Evolutionary conservation across 2,329 filamentous ascomycete species (phyloP).

Genomic region (Amauroascus niger): DNA sequence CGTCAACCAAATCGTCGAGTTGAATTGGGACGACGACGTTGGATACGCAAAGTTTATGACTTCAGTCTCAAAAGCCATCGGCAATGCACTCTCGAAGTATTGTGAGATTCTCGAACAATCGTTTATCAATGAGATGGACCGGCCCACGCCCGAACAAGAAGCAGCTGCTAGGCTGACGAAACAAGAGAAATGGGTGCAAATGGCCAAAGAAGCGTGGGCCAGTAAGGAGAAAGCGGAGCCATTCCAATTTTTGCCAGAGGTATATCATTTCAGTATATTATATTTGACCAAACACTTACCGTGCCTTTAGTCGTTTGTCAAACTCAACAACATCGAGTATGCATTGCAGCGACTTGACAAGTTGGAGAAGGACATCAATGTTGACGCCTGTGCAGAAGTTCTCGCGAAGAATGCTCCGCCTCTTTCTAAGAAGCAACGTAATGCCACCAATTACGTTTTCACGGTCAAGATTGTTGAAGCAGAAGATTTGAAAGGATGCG

Average conservation of each 20-base stretch:
- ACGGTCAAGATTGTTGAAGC: constrained; percentile 98
- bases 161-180: constrained; percentile 66
- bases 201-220: constrained; percentile 87
- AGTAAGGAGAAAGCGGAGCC: constrained; percentile 89
- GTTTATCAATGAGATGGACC: constrained; percentile 88
- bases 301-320: constrained; percentile 69
- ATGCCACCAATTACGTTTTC: constrained; percentile 84
- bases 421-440: constrained; percentile 55
- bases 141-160: constrained; percentile 77
- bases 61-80: constrained; percentile 72
- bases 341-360: constrained; percentile 86
- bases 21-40: constrained; percentile 88
- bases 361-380: constrained; percentile 79
- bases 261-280: constrained; percentile 29
- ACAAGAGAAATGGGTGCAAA: constrained; percentile 86
- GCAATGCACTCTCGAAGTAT: constrained; percentile 72
- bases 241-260: constrained; percentile 92
- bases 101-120: constrained; percentile 81
- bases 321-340: constrained; percentile 95
- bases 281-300: neutral
- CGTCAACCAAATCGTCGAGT: constrained; percentile 71
- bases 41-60: constrained; percentile 98
- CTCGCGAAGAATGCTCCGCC: constrained; percentile 66
- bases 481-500: constrained; percentile 95
- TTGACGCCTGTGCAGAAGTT: constrained; percentile 78